Conservation (phyloP, 208 protist genomes). For the Leishmania major region DNA sequence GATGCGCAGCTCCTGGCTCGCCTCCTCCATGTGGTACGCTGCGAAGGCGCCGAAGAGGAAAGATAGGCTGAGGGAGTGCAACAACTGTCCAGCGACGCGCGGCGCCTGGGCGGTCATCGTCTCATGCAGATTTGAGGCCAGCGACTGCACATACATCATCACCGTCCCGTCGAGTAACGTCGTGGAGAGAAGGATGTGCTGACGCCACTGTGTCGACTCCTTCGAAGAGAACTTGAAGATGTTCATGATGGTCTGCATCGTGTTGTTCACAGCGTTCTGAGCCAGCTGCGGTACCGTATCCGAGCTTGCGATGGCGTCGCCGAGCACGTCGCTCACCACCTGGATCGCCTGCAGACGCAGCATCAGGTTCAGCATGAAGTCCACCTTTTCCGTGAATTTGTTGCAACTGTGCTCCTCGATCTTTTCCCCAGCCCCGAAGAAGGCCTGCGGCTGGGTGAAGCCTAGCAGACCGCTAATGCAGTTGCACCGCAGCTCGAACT, state of each 20-base stretch:
- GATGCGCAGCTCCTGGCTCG: slow-evolving; percentile 60
- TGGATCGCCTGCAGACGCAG: slow-evolving; percentile 85
- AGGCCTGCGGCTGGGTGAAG: slow-evolving; percentile 91
- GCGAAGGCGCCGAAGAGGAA: slow-evolving; percentile 84
- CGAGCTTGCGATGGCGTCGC: slow-evolving; percentile 48
- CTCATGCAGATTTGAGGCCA: slow-evolving; percentile 49
- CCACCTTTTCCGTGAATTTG: slow-evolving; percentile 89
- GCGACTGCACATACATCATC: slow-evolving; percentile 67
- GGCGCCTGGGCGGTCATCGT: slow-evolving; percentile 31
- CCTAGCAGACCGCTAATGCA: slow-evolving; percentile 87
- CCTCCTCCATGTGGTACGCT: slow-evolving; percentile 81
- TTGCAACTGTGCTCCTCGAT: slow-evolving; percentile 82
- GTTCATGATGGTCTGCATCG: slow-evolving; percentile 92
- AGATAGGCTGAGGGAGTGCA: slow-evolving; percentile 76
- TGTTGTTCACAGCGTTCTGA: slow-evolving; percentile 66
- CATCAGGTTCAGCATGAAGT: slow-evolving; percentile 88
- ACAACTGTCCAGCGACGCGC: slow-evolving; percentile 45
- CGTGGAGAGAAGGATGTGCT: slow-evolving; percentile 90
- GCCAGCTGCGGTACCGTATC: slow-evolving; percentile 27
- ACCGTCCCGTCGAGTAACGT: slow-evolving; percentile 81
- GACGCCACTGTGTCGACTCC: slow-evolving; percentile 81
- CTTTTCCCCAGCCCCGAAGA: slow-evolving; percentile 68
- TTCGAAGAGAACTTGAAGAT: slow-evolving; percentile 88
- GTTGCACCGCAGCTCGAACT: slow-evolving; percentile 89
- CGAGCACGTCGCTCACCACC: slow-evolving; percentile 85